Conservation (phyloP, 768 basidiomycete genomes). For the Boletus coccyginus region DNA sequence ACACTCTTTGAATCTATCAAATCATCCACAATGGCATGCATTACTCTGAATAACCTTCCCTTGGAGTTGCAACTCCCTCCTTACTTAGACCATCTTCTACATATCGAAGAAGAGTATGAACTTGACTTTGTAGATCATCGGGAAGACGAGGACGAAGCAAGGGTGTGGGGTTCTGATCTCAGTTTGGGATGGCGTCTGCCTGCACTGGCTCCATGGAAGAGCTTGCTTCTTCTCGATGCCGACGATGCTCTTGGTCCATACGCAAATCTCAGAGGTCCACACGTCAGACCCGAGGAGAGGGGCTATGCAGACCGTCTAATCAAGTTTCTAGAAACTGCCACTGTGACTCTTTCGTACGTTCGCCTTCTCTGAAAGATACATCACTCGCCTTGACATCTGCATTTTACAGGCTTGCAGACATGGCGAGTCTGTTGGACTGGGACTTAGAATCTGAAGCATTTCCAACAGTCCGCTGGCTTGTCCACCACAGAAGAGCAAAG, state of each 20-base stretch:
- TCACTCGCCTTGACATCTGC: not conserved
- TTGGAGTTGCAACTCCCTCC: slow-evolving; percentile 88
- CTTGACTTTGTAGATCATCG: slow-evolving; percentile 47
- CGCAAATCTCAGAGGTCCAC: slow-evolving; percentile 55
- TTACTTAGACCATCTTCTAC: slow-evolving; percentile 67
- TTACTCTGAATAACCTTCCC: slow-evolving; percentile 75
- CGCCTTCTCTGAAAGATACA: not conserved
- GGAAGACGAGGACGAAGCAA: slow-evolving; percentile 50
- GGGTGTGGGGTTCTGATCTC: slow-evolving; percentile 67
- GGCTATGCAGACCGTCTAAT: slow-evolving; percentile 68
- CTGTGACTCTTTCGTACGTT: slow-evolving; percentile 74
- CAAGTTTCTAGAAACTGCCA: slow-evolving; percentile 71
- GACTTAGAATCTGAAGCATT: slow-evolving; percentile 80
- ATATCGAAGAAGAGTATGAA: slow-evolving; percentile 59
- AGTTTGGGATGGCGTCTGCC: slow-evolving; percentile 72
- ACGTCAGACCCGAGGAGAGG: slow-evolving; percentile 62
- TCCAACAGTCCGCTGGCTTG: slow-evolving; percentile 89
- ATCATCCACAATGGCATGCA: slow-evolving; percentile 68
- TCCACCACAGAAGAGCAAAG: slow-evolving; percentile 86
- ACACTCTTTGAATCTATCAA: slow-evolving; percentile 77
- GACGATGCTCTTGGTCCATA: slow-evolving; percentile 56
- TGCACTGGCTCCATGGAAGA: slow-evolving; percentile 87
- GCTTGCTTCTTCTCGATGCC: slow-evolving; percentile 72
- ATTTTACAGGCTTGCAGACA: slow-evolving; percentile 61
- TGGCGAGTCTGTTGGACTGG: slow-evolving; percentile 80